Evolutionary conservation across 202 grass and related monocot species (phyloP), one percentile per base, ranked within the genome.

Genomic region (Panicum hallii): DNA sequence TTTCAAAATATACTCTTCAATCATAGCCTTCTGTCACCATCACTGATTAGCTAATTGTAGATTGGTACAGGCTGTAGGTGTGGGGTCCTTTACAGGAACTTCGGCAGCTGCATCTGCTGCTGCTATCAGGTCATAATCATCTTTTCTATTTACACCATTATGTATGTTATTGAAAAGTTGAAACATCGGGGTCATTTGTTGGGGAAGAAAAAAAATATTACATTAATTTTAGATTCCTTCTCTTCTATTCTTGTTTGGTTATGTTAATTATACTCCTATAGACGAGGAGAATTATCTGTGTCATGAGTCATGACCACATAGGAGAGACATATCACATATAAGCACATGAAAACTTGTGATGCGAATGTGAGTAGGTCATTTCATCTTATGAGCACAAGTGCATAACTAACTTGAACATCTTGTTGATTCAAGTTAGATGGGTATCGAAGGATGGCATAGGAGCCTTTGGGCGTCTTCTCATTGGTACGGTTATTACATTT

Each of bases 371-470:
- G 53, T 79, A 11, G 49, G 67, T 64, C 46, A 56, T 66, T 80
- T 85, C 22, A 41, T 71, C 9, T 70, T 85, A 26, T 77, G 26
- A 67, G 23, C 13, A 34, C 46, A 52, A 32, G 26, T 58, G 23
- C 13, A 34, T 55, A 52, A 32, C 78, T 84, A 66, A 84, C 45
- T 83, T 70, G 9, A 69, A 20, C 32, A 26, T 26, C 55, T 1
- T 44, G 4, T 79, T 84, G 16, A 88, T 85, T 79, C 38, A 55
- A 69, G 72, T 36, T 78, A 98, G 95, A 93, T 98, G 95, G 95
- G 95, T 98, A 69, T 93, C 91, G 67, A 98, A 98, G 74, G 95
- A 95, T 93, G 95, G 95, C 74, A 88, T 98, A 72, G 95, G 95
- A 85, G 93, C 93, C 69, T 87, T 92, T 85, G 93, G 95, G 14